Base-by-base conservation (phyloP, 352 stramenopile species). In the Blastocystis sp. region DNA sequence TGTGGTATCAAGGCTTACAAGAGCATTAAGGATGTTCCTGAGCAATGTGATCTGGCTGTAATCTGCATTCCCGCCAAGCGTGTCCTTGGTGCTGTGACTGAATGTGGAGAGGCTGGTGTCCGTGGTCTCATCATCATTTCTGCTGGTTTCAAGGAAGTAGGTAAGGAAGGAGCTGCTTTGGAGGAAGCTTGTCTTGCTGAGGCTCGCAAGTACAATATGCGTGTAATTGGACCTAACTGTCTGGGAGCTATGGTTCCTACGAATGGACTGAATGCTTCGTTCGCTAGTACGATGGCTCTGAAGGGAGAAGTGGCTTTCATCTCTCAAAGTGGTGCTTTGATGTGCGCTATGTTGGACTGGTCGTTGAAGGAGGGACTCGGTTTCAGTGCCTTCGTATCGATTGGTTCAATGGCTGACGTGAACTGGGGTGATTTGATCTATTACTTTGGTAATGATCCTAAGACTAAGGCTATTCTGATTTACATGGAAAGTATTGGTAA, bases 401-500 rank as follows among this genome's bases (percentile, higher is more conserved):
- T 89, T 58, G 89, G 89, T 16, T 88, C 69, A 11, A 90, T 89
- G 88, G 88, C 80, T 52, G 89, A 90, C 73, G 87, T 90, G 27
- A 11, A 86, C 58, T 90, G 80, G 80, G 87, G 87, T 37, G 89
- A 91, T 78, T 58, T 90, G 39, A 90, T 91, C 61, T 89, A 90
- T 39, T 91, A 90, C 75, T 78, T 91, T 9, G 88, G 87, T 27
- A 88, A 89, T 66, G 89, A 91, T 81, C 87, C 87, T 0, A 87
- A 90, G 59, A 90, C 89, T 1, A 88, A 90, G 52, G 86, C 80
- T n/a, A 91, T 91, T 56, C 69, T 89, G 58, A 89, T 91, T 46
- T 91, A 91, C 73, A 91, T 91, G 87, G 89, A 91, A 75, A 88
- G 51, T 3, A 90, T 91, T 61, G 87, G 88, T 12, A 88, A 89